phyloP scores from a whole-genome alignment of 257 asterid species.

The Haberlea rhodopensis region DNA sequence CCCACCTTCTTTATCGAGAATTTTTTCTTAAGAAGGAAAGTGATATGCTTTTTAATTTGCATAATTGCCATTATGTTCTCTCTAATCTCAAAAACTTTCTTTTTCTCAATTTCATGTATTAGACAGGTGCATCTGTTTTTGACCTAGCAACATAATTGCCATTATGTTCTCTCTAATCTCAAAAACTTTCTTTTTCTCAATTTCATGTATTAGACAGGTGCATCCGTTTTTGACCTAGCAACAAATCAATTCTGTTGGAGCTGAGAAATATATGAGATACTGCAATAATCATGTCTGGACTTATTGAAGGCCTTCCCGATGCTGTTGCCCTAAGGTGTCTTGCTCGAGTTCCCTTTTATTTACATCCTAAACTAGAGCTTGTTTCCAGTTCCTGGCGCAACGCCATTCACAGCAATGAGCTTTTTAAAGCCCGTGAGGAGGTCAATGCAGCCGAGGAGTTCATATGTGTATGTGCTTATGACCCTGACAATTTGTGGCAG shows the following conservation, averaged over 20 bases:
- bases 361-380: constrained; percentile 67
- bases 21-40: neutral
- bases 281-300: constrained; percentile 65
- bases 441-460: constrained; percentile 75
- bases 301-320: constrained; percentile 97
- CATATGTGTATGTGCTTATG: constrained; percentile 79
- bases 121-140: no score
- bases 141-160: no score
- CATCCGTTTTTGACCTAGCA: constrained; percentile 26
- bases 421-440: constrained; percentile 83
- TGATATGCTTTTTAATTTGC: no score
- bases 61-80: no score
- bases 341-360: constrained; percentile 88
- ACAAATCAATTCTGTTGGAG: constrained; percentile 9
- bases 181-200: constrained; percentile 1
- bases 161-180: neutral
- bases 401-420: constrained; percentile 67
- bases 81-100: no score
- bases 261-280: constrained; percentile 20
- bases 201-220: constrained; percentile 30
- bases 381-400: constrained; percentile 91
- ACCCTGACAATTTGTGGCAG: constrained; percentile 97
- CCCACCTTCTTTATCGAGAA: neutral
- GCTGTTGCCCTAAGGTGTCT: constrained; percentile 91
- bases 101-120: no score